phyloP scores from a whole-genome alignment of 495 filamentous ascomycete genomes.

The Penicillium longicatenatum region DNA sequence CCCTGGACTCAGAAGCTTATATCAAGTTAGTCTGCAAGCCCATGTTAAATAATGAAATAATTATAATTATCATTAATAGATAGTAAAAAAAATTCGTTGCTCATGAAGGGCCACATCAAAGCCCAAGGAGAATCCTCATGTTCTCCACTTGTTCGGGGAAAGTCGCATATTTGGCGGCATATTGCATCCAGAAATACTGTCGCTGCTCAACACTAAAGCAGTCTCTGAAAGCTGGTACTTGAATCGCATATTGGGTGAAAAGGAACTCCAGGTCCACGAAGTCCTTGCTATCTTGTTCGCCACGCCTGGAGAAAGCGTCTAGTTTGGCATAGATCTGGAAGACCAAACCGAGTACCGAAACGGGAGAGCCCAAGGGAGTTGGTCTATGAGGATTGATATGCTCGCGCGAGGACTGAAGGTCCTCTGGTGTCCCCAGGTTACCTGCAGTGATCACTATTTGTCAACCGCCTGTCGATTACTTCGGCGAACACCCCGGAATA shows the following conservation, averaged over 20 bases:
- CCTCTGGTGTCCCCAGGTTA: slow-evolving; percentile 24
- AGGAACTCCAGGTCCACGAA: slow-evolving; percentile 28
- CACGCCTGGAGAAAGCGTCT: slow-evolving; percentile 21
- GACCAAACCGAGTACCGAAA: slow-evolving; percentile 22
- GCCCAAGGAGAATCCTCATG: slow-evolving; percentile 20
- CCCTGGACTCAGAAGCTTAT: slow-evolving; percentile 32
- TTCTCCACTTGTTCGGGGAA: slow-evolving; percentile 27
- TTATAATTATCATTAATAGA: slow-evolving; percentile 5
- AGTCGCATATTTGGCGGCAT: slow-evolving; percentile 20
- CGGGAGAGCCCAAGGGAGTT: slow-evolving; percentile 22
- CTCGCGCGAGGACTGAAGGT: slow-evolving; percentile 27
- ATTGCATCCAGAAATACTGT: slow-evolving; percentile 23
- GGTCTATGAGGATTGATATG: slow-evolving; percentile 23
- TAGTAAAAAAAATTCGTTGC: not conserved
- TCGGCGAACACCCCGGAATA: not conserved
- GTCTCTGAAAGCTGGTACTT: slow-evolving; percentile 23
- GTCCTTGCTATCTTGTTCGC: slow-evolving; percentile 26
- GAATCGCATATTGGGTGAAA: slow-evolving; percentile 22
- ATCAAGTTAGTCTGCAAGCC: slow-evolving; percentile 16
- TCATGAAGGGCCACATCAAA: slow-evolving; percentile 10
- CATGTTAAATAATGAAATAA: slow-evolving; percentile 15
- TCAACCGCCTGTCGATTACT: not conserved
- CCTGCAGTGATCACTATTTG: slow-evolving; percentile 10
- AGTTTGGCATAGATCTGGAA: slow-evolving; percentile 29
- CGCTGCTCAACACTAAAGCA: slow-evolving; percentile 23